Evolutionary conservation across 148 eudicot species (phyloP).

Genomic region (Vaccinium vitisidaea): DNA sequence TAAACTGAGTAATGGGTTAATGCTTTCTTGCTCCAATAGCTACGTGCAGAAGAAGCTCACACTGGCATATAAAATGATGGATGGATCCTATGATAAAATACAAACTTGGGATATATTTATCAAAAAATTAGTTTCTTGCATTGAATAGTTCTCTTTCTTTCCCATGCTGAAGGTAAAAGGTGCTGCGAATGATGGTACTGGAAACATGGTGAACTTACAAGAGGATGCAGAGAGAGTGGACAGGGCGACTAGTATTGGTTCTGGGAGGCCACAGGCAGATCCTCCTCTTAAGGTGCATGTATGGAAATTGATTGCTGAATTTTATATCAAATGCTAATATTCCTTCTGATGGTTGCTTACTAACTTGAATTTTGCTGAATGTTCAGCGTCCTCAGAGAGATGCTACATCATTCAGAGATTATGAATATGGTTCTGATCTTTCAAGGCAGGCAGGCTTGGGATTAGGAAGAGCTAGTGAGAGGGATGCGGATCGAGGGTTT

Average conservation of each 20-base stretch:
- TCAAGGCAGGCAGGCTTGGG: conserved; percentile 48
- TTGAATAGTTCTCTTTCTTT: conserved; percentile 12
- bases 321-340: not conserved
- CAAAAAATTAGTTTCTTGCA: conserved; percentile 7
- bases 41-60: not conserved
- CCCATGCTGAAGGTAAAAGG: conserved; percentile 49
- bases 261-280: conserved; percentile 49
- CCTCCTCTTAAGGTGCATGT: conserved; percentile 46
- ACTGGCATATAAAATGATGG: conserved; percentile 7
- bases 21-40: not conserved
- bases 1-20: not conserved
- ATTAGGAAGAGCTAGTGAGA: conserved; percentile 42
- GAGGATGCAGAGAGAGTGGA: conserved; percentile 45
- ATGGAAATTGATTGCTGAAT: conserved; percentile 17
- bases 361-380: conserved; percentile 31
- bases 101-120: not conserved
- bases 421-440: conserved; percentile 46
- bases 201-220: conserved; percentile 30
- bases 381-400: conserved; percentile 48
- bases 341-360: conserved; percentile 9
- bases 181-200: conserved; percentile 33
- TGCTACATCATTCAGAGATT: conserved; percentile 47
- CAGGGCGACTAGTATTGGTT: conserved; percentile 32
- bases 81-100: not conserved
- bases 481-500: conserved; percentile 33